Evolutionary conservation across 139 green algal species (phyloP).

Genomic region (Coelastrella sp.): DNA sequence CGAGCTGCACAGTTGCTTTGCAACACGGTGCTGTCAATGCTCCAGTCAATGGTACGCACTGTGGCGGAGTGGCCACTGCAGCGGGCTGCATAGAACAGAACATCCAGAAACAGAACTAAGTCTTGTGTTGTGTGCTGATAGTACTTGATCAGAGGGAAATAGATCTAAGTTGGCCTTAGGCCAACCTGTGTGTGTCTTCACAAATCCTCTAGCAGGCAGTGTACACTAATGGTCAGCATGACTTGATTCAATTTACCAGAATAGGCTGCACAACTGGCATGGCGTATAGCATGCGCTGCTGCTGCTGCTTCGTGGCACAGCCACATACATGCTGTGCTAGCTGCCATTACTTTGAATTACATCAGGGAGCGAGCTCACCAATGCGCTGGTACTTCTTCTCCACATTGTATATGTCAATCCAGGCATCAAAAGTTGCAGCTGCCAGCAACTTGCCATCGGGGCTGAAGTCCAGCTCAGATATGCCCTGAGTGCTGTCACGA

Average conservation of each 20-base stretch:
- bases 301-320: too few relatives aligned
- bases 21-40: slow-evolving; percentile 63
- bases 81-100: background rate
- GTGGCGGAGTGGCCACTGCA: slow-evolving; percentile 65
- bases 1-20: slow-evolving; percentile 62
- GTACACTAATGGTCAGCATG: too few relatives aligned
- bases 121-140: too few relatives aligned
- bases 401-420: slow-evolving; percentile 75
- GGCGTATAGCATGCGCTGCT: too few relatives aligned
- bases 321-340: too few relatives aligned
- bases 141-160: too few relatives aligned
- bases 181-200: too few relatives aligned
- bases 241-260: too few relatives aligned
- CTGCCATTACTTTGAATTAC: too few relatives aligned
- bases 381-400: slow-evolving; percentile 59
- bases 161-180: too few relatives aligned
- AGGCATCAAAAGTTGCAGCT: slow-evolving; percentile 65
- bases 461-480: slow-evolving; percentile 80
- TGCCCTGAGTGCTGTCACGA: slow-evolving; percentile 59
- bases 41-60: slow-evolving; percentile 75
- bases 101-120: background rate
- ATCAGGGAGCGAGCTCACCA: background rate
- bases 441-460: slow-evolving; percentile 69
- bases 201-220: too few relatives aligned
- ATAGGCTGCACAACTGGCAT: too few relatives aligned